Evolutionary conservation across 108 stramenopile genomes (phyloP).

Genomic region (Fistulifera pelliculosa): DNA sequence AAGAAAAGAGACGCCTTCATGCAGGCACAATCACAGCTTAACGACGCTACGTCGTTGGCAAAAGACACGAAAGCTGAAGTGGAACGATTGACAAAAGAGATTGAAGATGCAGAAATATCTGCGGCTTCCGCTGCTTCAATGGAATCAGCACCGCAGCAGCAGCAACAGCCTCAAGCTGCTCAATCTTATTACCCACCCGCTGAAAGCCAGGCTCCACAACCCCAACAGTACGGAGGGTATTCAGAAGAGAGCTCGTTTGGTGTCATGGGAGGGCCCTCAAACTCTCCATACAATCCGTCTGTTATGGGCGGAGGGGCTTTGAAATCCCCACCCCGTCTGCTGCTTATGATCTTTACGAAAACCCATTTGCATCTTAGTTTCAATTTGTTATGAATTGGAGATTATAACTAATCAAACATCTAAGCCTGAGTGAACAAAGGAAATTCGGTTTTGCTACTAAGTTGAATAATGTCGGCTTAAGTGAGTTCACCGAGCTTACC

Average conservation of each 20-base stretch:
- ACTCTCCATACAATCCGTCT: slow-evolving; percentile 3
- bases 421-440: too few relatives aligned
- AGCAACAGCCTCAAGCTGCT: slow-evolving; percentile 5
- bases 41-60: slow-evolving; percentile 44
- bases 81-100: slow-evolving; percentile 47
- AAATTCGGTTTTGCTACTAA: too few relatives aligned
- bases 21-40: slow-evolving; percentile 41
- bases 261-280: not conserved
- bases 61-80: slow-evolving; percentile 39
- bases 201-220: slow-evolving; percentile 1
- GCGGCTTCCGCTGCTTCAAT: slow-evolving; percentile 63
- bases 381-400: too few relatives aligned
- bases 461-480: too few relatives aligned
- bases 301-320: slow-evolving; percentile 33
- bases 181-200: not conserved
- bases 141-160: slow-evolving; percentile 2
- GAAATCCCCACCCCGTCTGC: slow-evolving; percentile 27
- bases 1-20: slow-evolving; percentile 45
- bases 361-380: slow-evolving; percentile 14
- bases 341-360: slow-evolving; percentile 12
- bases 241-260: not conserved
- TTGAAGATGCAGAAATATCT: slow-evolving; percentile 70
- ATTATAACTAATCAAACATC: too few relatives aligned
- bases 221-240: not conserved
- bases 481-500: too few relatives aligned